phyloP scores from a whole-genome alignment of 768 basidiomycete genomes.

The Exidia glandulosa region DNA sequence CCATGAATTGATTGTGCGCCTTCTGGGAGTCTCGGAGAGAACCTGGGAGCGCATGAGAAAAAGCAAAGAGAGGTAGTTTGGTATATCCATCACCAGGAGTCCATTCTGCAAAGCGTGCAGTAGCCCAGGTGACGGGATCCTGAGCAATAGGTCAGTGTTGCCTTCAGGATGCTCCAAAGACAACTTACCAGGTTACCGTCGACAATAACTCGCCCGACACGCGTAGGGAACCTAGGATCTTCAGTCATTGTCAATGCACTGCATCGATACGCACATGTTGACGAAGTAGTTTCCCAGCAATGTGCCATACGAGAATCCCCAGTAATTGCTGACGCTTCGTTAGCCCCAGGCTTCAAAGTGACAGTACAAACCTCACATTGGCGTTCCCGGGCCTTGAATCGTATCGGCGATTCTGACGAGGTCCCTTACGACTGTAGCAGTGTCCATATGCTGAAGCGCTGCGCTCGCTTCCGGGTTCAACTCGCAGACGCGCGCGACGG shows the following conservation, averaged over 20 bases:
- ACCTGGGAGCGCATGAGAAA: neutral
- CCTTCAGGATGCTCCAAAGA: neutral
- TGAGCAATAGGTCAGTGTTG: neutral
- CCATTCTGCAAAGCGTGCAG: neutral
- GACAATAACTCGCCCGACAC: neutral
- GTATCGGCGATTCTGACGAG: neutral
- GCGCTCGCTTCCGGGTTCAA: neutral
- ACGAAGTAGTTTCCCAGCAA: neutral
- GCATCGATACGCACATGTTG: neutral
- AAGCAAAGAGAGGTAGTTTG: neutral
- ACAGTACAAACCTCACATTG: neutral
- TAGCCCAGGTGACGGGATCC: neutral
- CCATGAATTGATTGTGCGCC: neutral
- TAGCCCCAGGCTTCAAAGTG: neutral
- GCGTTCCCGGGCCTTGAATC: neutral
- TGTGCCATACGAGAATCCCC: neutral
- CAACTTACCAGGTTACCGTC: neutral
- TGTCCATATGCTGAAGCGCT: neutral
- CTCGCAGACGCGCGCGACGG: neutral
- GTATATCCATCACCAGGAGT: neutral
- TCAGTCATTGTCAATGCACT: neutral
- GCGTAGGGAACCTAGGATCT: neutral
- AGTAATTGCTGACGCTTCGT: neutral
- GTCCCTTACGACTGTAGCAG: neutral
- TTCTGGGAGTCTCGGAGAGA: neutral